Evolutionary conservation across 2,329 filamentous ascomycete genomes (phyloP).

Genomic region (Ilyonectria sp.): DNA sequence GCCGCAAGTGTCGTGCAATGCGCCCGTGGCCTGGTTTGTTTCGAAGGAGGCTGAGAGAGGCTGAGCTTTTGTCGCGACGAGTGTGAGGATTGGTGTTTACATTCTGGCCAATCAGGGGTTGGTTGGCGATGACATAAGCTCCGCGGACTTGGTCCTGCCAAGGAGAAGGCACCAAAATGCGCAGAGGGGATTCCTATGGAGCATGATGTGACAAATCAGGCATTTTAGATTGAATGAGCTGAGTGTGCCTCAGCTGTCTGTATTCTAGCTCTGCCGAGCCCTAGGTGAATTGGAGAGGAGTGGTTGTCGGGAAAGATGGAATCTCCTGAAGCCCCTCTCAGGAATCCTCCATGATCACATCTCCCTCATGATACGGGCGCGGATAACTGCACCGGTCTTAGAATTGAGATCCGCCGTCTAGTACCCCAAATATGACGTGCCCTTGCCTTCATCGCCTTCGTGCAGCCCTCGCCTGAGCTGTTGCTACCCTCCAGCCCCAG

Average conservation of each 20-base stretch:
- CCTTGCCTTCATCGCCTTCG: conserved; percentile 19
- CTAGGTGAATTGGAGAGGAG: neutral
- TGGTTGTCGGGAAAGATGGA: neutral
- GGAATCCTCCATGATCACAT: neutral
- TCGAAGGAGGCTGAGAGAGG: conserved; percentile 43
- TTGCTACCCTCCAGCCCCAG: conserved; percentile 30
- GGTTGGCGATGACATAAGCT: conserved; percentile 45
- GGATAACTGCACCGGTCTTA: conserved; percentile 29
- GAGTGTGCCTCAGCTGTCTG: neutral
- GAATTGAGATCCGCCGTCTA: conserved; percentile 46
- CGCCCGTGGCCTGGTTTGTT: conserved; percentile 31
- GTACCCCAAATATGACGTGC: conserved; percentile 26
- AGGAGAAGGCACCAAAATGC: neutral
- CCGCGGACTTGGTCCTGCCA: neutral
- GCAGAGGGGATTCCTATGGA: neutral
- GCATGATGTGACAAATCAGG: neutral
- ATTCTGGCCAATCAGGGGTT: conserved; percentile 41
- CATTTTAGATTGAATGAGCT: neutral
- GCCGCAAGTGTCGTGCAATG: conserved; percentile 27
- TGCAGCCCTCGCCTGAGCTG: conserved; percentile 28
- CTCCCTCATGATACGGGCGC: neutral
- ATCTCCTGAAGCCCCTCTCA: neutral
- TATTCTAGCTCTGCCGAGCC: neutral
- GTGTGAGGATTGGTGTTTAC: conserved; percentile 29
- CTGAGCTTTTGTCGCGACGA: conserved; percentile 43